A percentile compares a stretch with the other conserved stretches of the same genome.
phyloP scores from a whole-genome alignment of 2,329 filamentous ascomycete species.

The Paraphoma chrysanthemicola region DNA sequence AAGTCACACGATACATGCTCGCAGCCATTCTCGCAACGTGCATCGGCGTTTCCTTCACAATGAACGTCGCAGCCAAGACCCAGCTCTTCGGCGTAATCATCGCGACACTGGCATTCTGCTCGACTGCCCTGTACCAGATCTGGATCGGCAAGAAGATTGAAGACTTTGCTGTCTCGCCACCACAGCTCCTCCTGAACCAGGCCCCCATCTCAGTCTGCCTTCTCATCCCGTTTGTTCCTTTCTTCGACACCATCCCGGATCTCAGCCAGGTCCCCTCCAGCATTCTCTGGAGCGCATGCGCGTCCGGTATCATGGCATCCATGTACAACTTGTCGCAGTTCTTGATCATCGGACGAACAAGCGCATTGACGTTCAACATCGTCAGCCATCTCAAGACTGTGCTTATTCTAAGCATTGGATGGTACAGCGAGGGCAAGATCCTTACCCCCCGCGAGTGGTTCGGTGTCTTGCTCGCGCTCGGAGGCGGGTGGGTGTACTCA shows the following conservation, averaged over 20 bases:
- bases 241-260: slow-evolving; percentile 52
- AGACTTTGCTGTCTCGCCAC: slow-evolving; percentile 53
- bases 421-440: slow-evolving; percentile 54
- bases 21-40: slow-evolving; percentile 52
- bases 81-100: slow-evolving; percentile 52
- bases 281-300: slow-evolving; percentile 50
- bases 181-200: slow-evolving; percentile 56
- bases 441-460: slow-evolving; percentile 49
- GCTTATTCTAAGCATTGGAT: slow-evolving; percentile 54
- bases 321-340: slow-evolving; percentile 53
- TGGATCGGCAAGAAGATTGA: slow-evolving; percentile 59
- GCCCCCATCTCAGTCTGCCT: slow-evolving; percentile 55
- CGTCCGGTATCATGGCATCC: slow-evolving; percentile 53
- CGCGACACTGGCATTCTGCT: slow-evolving; percentile 52
- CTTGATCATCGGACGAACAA: slow-evolving; percentile 50
- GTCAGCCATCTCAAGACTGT: slow-evolving; percentile 55
- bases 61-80: slow-evolving; percentile 50
- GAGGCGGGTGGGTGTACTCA: slow-evolving; percentile 56
- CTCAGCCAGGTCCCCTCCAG: slow-evolving; percentile 47
- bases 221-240: slow-evolving; percentile 52
- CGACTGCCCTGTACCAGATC: slow-evolving; percentile 56
- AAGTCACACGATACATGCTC: slow-evolving; percentile 51
- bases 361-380: slow-evolving; percentile 50
- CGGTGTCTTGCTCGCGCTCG: slow-evolving; percentile 54
- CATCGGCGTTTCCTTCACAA: slow-evolving; percentile 54